Percentiles rank a stretch among this genome's conserved stretches.
Conservation (phyloP, 1,139 yeast genomes). For the Debaryomycetaceae sp. region DNA sequence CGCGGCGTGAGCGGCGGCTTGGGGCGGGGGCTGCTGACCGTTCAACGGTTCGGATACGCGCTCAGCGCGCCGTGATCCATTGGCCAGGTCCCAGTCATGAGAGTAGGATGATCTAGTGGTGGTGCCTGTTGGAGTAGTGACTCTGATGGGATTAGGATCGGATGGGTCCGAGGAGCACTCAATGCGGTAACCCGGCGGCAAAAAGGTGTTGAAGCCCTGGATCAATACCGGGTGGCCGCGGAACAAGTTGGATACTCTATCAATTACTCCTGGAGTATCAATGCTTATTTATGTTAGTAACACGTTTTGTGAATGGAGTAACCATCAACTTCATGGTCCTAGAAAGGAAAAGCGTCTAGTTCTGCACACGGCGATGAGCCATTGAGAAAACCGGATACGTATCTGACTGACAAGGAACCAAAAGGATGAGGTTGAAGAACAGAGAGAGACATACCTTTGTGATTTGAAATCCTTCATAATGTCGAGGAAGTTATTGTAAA, state of each 20-base stretch:
- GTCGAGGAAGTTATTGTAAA: conserved; percentile 89
- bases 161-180: conserved; percentile 85
- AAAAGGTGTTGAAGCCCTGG: conserved; percentile 93
- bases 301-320: too few species aligned
- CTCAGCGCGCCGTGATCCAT: conserved; percentile 4
- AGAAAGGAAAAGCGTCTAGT: background rate
- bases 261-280: conserved; percentile 98
- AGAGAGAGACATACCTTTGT: conserved; percentile 42
- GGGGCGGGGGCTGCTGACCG: conserved; percentile 14
- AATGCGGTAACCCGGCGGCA: conserved; percentile 93
- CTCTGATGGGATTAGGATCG: conserved; percentile 88
- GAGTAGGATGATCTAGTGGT: conserved; percentile 52
- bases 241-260: conserved; percentile 81
- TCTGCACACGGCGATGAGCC: too few species aligned
- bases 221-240: conserved; percentile 88
- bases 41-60: conserved; percentile 6
- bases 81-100: conserved; percentile 16
- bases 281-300: too few species aligned
- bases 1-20: conserved; percentile 16
- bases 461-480: conserved; percentile 98
- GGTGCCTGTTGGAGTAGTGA: conserved; percentile 92
- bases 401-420: too few species aligned
- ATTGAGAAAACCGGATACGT: too few species aligned
- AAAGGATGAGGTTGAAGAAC: too few species aligned
- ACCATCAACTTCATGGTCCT: conserved; percentile 1